Evolutionary conservation across 78 protist species (phyloP), one percentile per base, ranked within the genome.

Genomic region (Dictyostelium firmibasis): DNA sequence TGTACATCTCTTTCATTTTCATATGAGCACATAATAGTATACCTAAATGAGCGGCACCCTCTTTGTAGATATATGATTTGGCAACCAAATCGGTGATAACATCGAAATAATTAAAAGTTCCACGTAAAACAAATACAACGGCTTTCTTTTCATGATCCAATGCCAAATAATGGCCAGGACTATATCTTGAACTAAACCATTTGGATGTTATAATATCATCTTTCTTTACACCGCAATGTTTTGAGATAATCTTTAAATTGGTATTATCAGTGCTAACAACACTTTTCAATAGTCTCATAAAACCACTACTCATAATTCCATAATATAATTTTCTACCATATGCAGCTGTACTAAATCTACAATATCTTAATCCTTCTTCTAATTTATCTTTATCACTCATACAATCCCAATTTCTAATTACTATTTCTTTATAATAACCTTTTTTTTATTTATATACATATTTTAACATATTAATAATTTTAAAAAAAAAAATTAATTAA

Each of bases 71-170:
- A 11, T 83, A 64, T 3, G 91, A 84, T 10, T 81, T 81, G 11
- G 92, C 91, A 4, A 93, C 96, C n/a, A 93, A 76, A 85, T 93
- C 96, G 0, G 96, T 93, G 4, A 93, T 53, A 3, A 86, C 92
- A 85, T 93, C 96, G 60, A 85, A 70, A 62, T 86, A 85, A 57
- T 93, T 85, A 38, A 93, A 93, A 8, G 96, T 93, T 25, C 96
- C 96, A 29, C 96, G 62, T 9, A 93, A 69, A 18, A 88, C 91
- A n/a, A 93, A 72, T 20, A 93, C 92, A 3, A 93, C 69, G 4
- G 96, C 82, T 43, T 81, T 83, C 7, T 82, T 83, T 41, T 93
- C 57, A 44, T 85, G 92, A 62, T 93, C 96, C 3, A 93, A 36
- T 11, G 87, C 91, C 8, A 93, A 27, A 62, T 60, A 82, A 47